Evolutionary conservation across 2,329 filamentous ascomycete genomes (phyloP), one percentile per base, ranked within the genome.

Genomic region (Fusarium sp.): DNA sequence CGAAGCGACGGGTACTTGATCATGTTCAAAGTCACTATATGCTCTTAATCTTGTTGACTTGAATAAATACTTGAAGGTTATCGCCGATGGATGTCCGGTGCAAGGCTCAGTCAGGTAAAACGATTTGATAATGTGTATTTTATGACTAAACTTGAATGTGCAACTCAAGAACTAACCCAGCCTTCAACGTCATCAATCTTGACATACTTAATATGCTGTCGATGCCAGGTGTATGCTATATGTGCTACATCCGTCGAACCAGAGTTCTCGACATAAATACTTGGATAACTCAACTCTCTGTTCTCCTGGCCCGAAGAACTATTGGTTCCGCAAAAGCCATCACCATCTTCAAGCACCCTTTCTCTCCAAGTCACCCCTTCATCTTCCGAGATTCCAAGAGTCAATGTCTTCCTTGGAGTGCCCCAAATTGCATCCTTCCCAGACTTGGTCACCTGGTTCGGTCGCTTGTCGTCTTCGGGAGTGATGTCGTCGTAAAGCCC

Each of bases 271-370:
- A 75, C 62, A 8, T 65, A 58, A 30, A 83, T 81, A 61, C 80
- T 82, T 0, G 80, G 81, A 50, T 83, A 83, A 23, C 79, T 81
- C 32, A 83, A 44, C 56, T 83, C 81, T 9, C 80, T 68, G 24
- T 83, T 83, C 4, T 77, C 73, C 42, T 79, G 78, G 1, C 79
- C 74, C 11, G 73, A 72, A 0, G 78, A 81, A 50, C 82, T 81
- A 57, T 83, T 83, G 0, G 80, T 83, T 72, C 82, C 76, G 48
- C 81, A 83, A 24, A 78, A 82, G 0, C 81, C 81, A 62, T 83
- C 80, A 0, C 81, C 80, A 4, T 81, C 80, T 42, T 83, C 79
- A 1, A 83, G 61, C 6, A 81, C 73, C 19, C 74, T 77, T 47
- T 75, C 74, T 12, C 61, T 75, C 80, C 80, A 82, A 1, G 75